phyloP scores from a whole-genome alignment of 192 early-diverging fungal species.

The Backusella tuberculispora region DNA sequence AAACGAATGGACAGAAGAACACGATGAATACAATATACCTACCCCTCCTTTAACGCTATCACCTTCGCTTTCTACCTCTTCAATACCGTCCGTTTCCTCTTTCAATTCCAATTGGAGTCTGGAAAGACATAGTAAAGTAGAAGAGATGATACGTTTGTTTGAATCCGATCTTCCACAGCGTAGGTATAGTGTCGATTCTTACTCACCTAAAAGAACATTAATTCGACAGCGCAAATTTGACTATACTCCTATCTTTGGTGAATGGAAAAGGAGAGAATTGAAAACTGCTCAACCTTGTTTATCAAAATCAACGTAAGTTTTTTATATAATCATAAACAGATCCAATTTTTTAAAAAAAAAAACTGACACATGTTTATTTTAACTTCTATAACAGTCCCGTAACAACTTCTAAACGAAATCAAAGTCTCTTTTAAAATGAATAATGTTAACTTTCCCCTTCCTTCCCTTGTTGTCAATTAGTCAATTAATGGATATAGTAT shows the following conservation, averaged over 20 bases:
- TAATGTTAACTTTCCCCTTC: background rate
- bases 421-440: conserved; percentile 12
- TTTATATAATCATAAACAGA: no score
- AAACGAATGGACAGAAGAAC: background rate
- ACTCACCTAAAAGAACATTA: background rate
- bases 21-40: background rate
- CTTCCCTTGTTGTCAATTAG: background rate
- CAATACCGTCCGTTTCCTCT: background rate
- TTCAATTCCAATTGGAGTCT: conserved; percentile 6
- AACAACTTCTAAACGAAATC: background rate
- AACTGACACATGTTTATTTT: background rate
- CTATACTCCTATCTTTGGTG: background rate
- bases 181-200: background rate
- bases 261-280: conserved; percentile 16
- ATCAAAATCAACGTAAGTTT: conserved; percentile 15
- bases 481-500: background rate
- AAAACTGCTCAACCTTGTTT: background rate
- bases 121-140: conserved; percentile 4
- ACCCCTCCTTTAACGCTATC: conserved; percentile 15
- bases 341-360: background rate
- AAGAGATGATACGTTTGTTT: conserved; percentile 3
- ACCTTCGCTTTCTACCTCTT: conserved; percentile 16
- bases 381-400: background rate
- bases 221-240: background rate
- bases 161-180: background rate